Evolutionary conservation across 129 eudicot genomes (phyloP).

Genomic region (Artemisia argyi): DNA sequence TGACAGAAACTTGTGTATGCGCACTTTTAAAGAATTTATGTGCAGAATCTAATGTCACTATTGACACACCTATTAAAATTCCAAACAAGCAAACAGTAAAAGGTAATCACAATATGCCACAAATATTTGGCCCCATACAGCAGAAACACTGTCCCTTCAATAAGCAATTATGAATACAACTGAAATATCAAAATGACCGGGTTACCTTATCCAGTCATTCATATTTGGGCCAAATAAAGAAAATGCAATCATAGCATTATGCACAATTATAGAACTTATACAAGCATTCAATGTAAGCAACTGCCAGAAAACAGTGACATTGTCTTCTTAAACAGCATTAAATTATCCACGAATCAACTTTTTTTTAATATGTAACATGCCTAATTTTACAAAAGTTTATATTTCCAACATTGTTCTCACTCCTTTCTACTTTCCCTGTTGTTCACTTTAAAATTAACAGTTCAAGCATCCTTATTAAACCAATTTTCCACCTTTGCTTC

Average conservation of each 20-base stretch:
- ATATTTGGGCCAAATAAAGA: not conserved
- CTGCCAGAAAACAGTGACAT: not conserved
- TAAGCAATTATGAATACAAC: constrained; percentile 6
- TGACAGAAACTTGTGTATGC: not conserved
- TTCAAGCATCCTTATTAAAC: not conserved
- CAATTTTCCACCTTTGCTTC: not conserved
- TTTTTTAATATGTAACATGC: not conserved
- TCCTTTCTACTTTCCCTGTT: not conserved
- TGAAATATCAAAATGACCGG: not conserved
- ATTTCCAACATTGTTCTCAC: not conserved
- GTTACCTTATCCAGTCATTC: not conserved
- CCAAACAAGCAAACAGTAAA: too few relatives aligned
- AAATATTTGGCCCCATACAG: not conserved
- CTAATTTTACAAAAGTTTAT: not conserved
- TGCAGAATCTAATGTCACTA: too few relatives aligned
- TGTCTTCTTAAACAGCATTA: constrained; percentile 3
- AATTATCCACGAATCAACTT: not conserved
- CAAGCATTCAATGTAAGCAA: not conserved
- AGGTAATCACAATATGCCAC: too few relatives aligned
- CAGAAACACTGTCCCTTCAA: constrained; percentile 11
- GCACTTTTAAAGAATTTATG: too few relatives aligned
- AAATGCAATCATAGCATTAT: not conserved
- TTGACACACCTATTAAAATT: too few relatives aligned
- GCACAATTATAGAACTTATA: not conserved
- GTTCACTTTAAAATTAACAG: not conserved